Conservation (phyloP, 1,284 basidiomycete species). For the Athelia sp. region DNA sequence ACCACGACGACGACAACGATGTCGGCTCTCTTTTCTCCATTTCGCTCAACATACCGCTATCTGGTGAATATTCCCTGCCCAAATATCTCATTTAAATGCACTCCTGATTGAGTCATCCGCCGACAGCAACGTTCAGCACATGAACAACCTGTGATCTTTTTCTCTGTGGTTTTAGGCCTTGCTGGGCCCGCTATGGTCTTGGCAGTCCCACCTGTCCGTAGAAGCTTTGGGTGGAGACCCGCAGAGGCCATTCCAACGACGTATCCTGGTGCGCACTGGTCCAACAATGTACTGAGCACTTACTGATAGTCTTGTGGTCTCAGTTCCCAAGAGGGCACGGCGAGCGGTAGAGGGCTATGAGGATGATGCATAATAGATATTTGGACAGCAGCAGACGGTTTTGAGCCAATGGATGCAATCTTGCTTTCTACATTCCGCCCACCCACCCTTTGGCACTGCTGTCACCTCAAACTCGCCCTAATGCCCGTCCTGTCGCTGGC, state of each 20-base stretch:
- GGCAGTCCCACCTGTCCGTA: constrained; percentile 76
- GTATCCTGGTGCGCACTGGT: constrained; percentile 82
- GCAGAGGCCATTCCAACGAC: constrained; percentile 76
- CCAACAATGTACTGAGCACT: too few species aligned
- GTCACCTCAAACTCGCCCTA: too few species aligned
- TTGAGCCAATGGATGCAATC: too few species aligned
- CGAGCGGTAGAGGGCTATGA: constrained; percentile 36
- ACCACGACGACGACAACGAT: background rate
- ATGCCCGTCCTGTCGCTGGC: too few species aligned
- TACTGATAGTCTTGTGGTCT: background rate
- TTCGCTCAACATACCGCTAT: background rate
- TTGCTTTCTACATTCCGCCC: too few species aligned
- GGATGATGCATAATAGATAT: constrained; percentile 21
- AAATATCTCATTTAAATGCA: background rate
- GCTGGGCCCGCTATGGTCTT: constrained; percentile 77
- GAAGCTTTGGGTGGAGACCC: constrained; percentile 67
- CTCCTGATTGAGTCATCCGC: background rate
- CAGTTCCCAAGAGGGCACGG: constrained; percentile 33
- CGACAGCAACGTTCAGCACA: constrained; percentile 74
- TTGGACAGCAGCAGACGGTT: too few species aligned
- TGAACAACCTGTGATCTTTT: constrained; percentile 91
- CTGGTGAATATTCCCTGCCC: background rate
- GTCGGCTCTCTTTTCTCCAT: background rate
- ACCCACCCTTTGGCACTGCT: too few species aligned
- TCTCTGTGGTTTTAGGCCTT: constrained; percentile 72